A percentile compares a stretch with the other conserved stretches of the same genome.
Evolutionary conservation across 2,329 filamentous ascomycete genomes (phyloP).

Genomic region (Fusarium pseudonygamai): DNA sequence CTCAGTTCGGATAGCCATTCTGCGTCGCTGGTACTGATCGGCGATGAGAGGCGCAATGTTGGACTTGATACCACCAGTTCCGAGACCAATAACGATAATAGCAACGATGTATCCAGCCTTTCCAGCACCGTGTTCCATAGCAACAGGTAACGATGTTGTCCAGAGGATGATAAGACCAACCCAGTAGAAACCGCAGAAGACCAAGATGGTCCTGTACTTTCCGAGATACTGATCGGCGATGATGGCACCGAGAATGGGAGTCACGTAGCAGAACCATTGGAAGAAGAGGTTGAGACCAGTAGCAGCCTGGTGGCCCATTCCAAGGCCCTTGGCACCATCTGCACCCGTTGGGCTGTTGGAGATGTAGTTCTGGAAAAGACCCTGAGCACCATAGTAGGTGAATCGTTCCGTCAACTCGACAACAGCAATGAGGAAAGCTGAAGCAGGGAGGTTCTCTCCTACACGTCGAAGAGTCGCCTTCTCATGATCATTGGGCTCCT

Average conservation of each 20-base stretch:
- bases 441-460: conserved; percentile 63
- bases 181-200: conserved; percentile 67
- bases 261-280: conserved; percentile 60
- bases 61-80: conserved; percentile 76
- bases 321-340: conserved; percentile 60
- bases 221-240: conserved; percentile 67
- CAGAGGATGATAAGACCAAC: conserved; percentile 64
- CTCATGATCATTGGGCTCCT: conserved; percentile 63
- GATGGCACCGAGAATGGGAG: conserved; percentile 61
- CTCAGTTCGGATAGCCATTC: conserved; percentile 60
- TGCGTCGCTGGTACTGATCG: conserved; percentile 69
- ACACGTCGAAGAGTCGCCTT: conserved; percentile 60
- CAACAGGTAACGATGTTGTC: conserved; percentile 56
- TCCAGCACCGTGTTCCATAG: conserved; percentile 51
- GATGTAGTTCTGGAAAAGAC: conserved; percentile 67
- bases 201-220: conserved; percentile 69
- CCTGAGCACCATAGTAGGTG: conserved; percentile 64
- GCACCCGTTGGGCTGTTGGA: conserved; percentile 46
- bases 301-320: conserved; percentile 63
- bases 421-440: conserved; percentile 65
- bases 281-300: conserved; percentile 66
- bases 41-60: conserved; percentile 69
- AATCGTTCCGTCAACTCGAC: conserved; percentile 68
- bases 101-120: conserved; percentile 63
- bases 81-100: conserved; percentile 71